phyloP scores from a whole-genome alignment of 148 eudicot species.

The Spergularia bocconei region DNA sequence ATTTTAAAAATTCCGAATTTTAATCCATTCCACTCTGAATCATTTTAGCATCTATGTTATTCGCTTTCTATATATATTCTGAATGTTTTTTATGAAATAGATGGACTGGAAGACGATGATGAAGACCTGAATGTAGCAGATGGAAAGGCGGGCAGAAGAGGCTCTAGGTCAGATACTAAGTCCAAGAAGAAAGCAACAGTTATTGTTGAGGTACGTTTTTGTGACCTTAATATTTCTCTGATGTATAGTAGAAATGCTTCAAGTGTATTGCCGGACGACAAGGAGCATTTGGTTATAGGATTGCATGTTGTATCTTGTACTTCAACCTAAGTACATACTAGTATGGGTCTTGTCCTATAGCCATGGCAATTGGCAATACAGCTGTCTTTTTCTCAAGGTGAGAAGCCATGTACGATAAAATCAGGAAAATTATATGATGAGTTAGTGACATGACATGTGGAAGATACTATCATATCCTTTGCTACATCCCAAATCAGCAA shows the following conservation, averaged over 20 bases:
- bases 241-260: not conserved
- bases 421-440: not conserved
- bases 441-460: not conserved
- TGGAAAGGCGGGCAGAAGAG: conserved; percentile 36
- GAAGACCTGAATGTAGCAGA: conserved; percentile 32
- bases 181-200: conserved; percentile 69
- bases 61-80: not conserved
- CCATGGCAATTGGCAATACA: not conserved
- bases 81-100: conserved; percentile 16
- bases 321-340: not conserved
- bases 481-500: no score
- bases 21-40: not conserved
- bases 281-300: not conserved
- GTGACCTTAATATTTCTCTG: not conserved
- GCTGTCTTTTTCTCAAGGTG: no score
- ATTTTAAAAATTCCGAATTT: not conserved
- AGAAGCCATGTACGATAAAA: not conserved
- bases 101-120: conserved; percentile 45
- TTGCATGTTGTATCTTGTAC: not conserved
- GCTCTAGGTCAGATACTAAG: conserved; percentile 34
- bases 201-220: conserved; percentile 67
- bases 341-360: not conserved
- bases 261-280: not conserved
- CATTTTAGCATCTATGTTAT: not conserved
- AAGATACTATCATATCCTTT: not conserved